These are phyloP conservation scores for Jaenimonas drosophilae DNA, from an alignment of 208 protist species.

Conservation along the genomic window DNA sequence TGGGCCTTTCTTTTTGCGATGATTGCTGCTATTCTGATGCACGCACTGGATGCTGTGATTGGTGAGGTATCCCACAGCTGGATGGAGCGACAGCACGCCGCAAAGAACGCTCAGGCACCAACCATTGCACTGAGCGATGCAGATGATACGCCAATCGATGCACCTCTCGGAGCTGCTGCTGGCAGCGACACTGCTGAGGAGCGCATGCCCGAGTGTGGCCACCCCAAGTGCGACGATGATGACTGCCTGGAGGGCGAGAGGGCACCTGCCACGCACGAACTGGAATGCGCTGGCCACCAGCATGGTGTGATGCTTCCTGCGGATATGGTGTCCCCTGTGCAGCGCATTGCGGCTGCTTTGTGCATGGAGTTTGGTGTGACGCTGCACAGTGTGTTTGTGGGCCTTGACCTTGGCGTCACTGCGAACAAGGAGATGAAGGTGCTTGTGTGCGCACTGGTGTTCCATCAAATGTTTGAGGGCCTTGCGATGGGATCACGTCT, in stretches of 20 bases:
- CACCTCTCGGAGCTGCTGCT: too few relatives aligned
- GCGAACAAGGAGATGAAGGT: constrained; percentile 1
- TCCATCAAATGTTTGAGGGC: constrained; percentile 21
- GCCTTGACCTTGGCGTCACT: constrained; percentile 3
- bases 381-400: constrained; percentile 7
- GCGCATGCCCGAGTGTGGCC: too few relatives aligned
- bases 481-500: constrained; percentile 12
- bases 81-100: background rate
- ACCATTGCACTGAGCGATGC: too few relatives aligned
- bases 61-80: constrained; percentile 6
- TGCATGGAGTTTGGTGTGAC: constrained; percentile 7
- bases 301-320: background rate
- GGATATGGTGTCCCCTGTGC: background rate
- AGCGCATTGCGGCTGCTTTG: constrained; percentile 1
- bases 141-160: too few relatives aligned
- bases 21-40: constrained; percentile 41
- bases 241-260: too few relatives aligned
- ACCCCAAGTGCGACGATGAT: too few relatives aligned
- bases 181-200: too few relatives aligned
- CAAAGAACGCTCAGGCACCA: too few relatives aligned
- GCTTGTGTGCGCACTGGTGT: constrained; percentile 9
- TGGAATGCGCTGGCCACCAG: constrained; percentile 2
- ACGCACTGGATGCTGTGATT: constrained; percentile 30
- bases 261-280: background rate
- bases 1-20: constrained; percentile 47